Evolutionary conservation across 345 rosid species (phyloP), one percentile per base, ranked within the genome.

Genomic region (Eutrema japonicum): DNA sequence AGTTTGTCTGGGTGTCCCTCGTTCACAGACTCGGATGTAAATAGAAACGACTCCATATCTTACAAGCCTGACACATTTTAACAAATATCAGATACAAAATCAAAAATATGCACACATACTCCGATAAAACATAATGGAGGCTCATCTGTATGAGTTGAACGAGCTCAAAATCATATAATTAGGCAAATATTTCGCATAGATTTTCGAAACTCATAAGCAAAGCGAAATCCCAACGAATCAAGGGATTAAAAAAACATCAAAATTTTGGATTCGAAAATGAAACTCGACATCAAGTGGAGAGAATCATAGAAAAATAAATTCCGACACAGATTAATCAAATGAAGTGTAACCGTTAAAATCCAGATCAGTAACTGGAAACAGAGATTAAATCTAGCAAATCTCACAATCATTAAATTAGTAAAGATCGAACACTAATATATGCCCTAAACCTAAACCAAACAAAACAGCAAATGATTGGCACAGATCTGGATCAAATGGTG

Each of bases 1-100:
- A 88, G 83, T 84, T 88, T 86, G 89, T 88, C 93, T 1, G 93
- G 93, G 84, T 88, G 91, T 16, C 93, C 93, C 86, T 88, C 91
- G 63, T 88, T 88, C 72, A 88, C 93, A 35, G 93, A 88, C 74
- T 88, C 93, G 3, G 93, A 88, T 69, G 93, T 88, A 73, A 84
- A 88, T 69, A 88, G 82, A 59, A 88, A 88, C 79, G 86, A 77
- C 73, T 88, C 93, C 93, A 88, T 88, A 3, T 79, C 60, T 71
- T 58, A 68, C 75, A 57, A 84, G 58, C 46, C 84, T 81, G 72
- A 75, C 32, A 22, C 0, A 32, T 8, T 37, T 8, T 37, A 38
- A 38, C 3, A 8, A 38, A 10, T 2, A 35, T 33, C 36, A 33
- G 4, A 40, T 10, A 40, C 10, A 38, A 38, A 38, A 38, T 38